Evolutionary conservation across 306 rosid genomes (phyloP).

Genomic region (Sesbania bispinosa): DNA sequence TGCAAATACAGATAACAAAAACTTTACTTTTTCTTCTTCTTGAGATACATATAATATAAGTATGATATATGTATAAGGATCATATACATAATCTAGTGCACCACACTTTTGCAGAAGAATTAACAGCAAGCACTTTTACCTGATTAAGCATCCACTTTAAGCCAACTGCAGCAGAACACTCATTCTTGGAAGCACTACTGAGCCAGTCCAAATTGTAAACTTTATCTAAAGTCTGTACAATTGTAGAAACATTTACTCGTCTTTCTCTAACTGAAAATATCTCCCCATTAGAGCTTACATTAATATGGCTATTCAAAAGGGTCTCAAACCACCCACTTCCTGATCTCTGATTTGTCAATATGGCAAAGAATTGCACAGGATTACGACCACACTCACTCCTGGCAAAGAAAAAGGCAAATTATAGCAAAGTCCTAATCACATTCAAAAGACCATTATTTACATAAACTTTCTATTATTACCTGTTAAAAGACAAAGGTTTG

Average conservation of each 20-base stretch:
- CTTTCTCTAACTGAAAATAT: constrained; percentile 70
- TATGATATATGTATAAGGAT: not conserved
- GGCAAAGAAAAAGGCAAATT: constrained; percentile 19
- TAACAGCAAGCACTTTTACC: constrained; percentile 38
- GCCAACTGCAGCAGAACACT: constrained; percentile 91
- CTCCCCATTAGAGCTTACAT: constrained; percentile 91
- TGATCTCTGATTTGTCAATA: constrained; percentile 86
- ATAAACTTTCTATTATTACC: constrained; percentile 52
- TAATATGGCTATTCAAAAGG: constrained; percentile 73
- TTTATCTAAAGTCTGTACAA: constrained; percentile 68
- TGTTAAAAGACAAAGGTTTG: constrained; percentile 66
- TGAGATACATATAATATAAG: not conserved
- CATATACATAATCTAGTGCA: not conserved
- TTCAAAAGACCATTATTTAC: not conserved
- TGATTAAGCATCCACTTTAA: constrained; percentile 99
- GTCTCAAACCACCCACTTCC: constrained; percentile 99
- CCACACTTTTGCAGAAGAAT: not conserved
- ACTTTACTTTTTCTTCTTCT: not conserved
- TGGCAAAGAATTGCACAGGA: constrained; percentile 80
- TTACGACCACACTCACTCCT: constrained; percentile 76
- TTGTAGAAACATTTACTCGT: constrained; percentile 59
- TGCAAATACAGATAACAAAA: not conserved
- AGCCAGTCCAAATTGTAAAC: constrained; percentile 89
- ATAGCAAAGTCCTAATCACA: constrained; percentile 6
- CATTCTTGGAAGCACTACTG: constrained; percentile 93